A percentile compares a stretch with the other conserved stretches of the same genome.
phyloP scores from a whole-genome alignment of 805 yeast species.

The Candida manassasensis region DNA sequence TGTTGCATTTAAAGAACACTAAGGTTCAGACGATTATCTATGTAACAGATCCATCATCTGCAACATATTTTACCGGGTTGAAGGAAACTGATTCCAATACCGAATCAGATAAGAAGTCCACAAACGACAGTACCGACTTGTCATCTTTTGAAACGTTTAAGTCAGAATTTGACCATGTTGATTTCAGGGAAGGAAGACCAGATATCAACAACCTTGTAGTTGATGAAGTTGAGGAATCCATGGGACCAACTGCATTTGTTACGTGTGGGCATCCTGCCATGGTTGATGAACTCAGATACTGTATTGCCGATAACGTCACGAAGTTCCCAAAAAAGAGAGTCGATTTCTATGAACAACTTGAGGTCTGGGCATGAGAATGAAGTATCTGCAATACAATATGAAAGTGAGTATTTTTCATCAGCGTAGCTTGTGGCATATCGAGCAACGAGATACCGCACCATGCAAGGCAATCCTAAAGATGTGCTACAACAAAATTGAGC shows the following conservation, averaged over 20 bases:
- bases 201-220: conserved; percentile 34
- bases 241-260: conserved; percentile 48
- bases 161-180: conserved; percentile 26
- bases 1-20: conserved; percentile 17
- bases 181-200: conserved; percentile 47
- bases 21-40: conserved; percentile 23
- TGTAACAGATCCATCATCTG: conserved; percentile 20
- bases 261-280: conserved; percentile 61
- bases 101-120: not conserved
- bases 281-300: conserved; percentile 52
- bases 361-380: conserved; percentile 48
- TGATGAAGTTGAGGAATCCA: conserved; percentile 30
- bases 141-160: conserved; percentile 9
- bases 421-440: no score
- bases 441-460: no score
- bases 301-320: conserved; percentile 38
- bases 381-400: no score
- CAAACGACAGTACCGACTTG: not conserved
- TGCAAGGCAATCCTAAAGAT: no score
- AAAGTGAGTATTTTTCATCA: no score
- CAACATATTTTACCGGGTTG: not conserved
- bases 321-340: conserved; percentile 36
- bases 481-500: no score
- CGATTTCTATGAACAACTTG: conserved; percentile 70
- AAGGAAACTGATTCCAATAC: not conserved